Evolutionary conservation across 805 yeast species (phyloP).

Genomic region (Lipomyces sp.): DNA sequence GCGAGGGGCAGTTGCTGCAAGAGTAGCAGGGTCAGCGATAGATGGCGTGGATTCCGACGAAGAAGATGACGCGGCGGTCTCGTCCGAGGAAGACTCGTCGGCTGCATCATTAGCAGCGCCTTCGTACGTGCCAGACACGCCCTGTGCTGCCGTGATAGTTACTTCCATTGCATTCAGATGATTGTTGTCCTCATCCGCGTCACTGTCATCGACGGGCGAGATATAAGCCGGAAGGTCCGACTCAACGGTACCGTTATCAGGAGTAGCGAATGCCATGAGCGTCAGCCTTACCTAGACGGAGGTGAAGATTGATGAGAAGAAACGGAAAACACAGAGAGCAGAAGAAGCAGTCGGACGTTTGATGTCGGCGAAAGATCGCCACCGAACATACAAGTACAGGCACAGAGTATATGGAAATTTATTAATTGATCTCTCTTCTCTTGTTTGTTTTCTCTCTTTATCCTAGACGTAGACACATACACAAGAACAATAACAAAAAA

Average conservation of each 20-base stretch:
- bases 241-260: constrained; percentile 3
- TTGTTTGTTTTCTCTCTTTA: too few relatives aligned
- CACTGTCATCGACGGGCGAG: constrained; percentile 3
- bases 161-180: not conserved
- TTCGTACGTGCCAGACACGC: not conserved
- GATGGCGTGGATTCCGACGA: constrained; percentile 10
- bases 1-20: constrained; percentile 11
- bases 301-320: too few relatives aligned
- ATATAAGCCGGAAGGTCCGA: constrained; percentile 6
- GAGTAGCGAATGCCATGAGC: too few relatives aligned
- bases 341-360: too few relatives aligned
- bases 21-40: constrained; percentile 8
- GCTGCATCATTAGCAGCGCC: not conserved
- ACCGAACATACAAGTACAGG: too few relatives aligned
- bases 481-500: too few relatives aligned
- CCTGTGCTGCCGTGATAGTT: not conserved
- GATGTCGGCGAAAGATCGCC: too few relatives aligned
- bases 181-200: not conserved
- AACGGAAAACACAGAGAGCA: too few relatives aligned
- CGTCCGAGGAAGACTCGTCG: constrained; percentile 4
- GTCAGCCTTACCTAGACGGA: too few relatives aligned
- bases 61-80: constrained; percentile 4
- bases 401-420: too few relatives aligned
- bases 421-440: too few relatives aligned
- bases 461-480: too few relatives aligned